phyloP scores from a whole-genome alignment of 495 filamentous ascomycete genomes.

The Schizothecium vesticola region DNA sequence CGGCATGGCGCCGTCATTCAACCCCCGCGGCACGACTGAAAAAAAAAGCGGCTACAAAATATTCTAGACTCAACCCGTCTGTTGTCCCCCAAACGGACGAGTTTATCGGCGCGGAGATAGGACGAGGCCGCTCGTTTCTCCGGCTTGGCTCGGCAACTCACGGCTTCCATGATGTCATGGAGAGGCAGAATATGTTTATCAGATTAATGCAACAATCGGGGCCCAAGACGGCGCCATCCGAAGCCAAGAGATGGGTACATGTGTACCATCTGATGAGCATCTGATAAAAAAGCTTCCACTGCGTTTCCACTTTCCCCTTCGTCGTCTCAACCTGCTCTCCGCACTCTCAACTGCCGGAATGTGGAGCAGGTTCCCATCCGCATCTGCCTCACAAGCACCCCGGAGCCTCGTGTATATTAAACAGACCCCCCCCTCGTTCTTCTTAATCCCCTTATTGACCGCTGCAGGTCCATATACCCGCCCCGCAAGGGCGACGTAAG shows the following conservation, averaged over 20 bases:
- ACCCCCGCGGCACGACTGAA: background rate
- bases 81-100: background rate
- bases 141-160: background rate
- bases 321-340: background rate
- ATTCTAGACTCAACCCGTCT: background rate
- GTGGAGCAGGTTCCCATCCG: background rate
- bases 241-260: background rate
- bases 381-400: background rate
- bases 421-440: no score
- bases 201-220: background rate
- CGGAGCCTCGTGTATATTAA: background rate
- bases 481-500: conserved; percentile 8
- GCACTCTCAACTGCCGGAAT: background rate
- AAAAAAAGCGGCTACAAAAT: conserved; percentile 3
- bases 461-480: background rate
- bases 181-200: background rate
- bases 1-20: background rate
- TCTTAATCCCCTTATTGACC: background rate
- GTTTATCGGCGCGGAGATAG: background rate
- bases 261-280: background rate
- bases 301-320: background rate
- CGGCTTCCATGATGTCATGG: background rate
- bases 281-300: background rate
- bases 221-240: background rate
- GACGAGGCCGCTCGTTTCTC: background rate